A percentile compares a stretch with the other conserved stretches of the same genome.
phyloP scores from a whole-genome alignment of 306 rosid species.

The Prunus dulcis region DNA sequence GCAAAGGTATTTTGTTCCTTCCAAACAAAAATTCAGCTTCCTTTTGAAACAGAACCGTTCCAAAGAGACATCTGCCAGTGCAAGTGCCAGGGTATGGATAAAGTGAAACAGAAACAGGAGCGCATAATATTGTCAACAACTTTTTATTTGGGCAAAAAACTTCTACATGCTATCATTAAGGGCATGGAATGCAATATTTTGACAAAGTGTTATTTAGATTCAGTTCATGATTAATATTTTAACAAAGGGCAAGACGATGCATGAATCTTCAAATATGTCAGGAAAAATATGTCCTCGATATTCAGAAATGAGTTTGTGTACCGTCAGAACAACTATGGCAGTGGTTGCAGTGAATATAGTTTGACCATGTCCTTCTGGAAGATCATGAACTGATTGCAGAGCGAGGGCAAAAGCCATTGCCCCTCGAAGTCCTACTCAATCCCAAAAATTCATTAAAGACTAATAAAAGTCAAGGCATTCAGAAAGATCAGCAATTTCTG shows the following conservation, averaged over 20 bases:
- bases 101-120: neutral
- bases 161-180: neutral
- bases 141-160: neutral
- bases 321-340: constrained; percentile 96
- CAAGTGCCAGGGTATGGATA: neutral
- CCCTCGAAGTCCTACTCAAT: constrained; percentile 83
- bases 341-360: constrained; percentile 97
- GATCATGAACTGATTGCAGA: constrained; percentile 95
- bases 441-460: constrained; percentile 17
- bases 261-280: neutral
- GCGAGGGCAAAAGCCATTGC: constrained; percentile 99
- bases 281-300: neutral
- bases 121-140: neutral
- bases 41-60: neutral
- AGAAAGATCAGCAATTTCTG: constrained; percentile 16
- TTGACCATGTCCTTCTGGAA: constrained; percentile 99
- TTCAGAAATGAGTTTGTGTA: constrained; percentile 32
- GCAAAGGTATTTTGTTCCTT: neutral
- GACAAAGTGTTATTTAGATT: neutral
- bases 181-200: neutral
- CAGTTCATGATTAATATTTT: neutral
- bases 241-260: neutral
- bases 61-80: neutral
- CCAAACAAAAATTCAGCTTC: neutral
- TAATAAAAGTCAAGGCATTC: neutral